These are phyloP conservation scores for Paramyrothecium sp. DNA, from an alignment of 2,329 filamentous ascomycete species.

Conservation along the genomic window DNA sequence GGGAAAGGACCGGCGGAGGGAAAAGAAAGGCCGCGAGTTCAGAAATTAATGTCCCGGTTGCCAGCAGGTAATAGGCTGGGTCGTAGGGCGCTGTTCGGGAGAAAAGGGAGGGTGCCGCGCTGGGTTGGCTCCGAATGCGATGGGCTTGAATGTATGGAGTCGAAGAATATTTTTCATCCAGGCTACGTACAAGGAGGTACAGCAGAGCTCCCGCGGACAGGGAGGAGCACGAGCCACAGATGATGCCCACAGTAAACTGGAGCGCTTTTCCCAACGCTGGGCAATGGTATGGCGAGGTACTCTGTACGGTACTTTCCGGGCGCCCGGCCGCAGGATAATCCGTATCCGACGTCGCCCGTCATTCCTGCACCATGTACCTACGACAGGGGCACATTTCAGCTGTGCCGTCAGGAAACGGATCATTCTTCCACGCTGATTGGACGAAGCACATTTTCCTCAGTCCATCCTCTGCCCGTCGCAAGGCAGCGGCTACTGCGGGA, in stretches of 20 bases:
- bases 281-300: no score
- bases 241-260: constrained; percentile 14
- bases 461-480: no score
- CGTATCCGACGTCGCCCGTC: no score
- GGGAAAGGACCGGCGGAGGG: constrained; percentile 15
- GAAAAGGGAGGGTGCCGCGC: not conserved
- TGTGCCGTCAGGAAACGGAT: no score
- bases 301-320: no score
- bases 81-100: constrained; percentile 3
- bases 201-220: constrained; percentile 19
- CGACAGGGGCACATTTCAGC: no score
- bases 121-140: not conserved
- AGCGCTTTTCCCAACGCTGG: no score
- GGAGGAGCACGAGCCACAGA: constrained; percentile 26
- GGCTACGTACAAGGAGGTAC: constrained; percentile 5
- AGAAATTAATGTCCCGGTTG: constrained; percentile 6
- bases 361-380: no score
- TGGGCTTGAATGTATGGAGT: constrained; percentile 3
- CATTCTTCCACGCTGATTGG: no score
- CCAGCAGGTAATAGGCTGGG: constrained; percentile 4
- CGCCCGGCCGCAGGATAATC: no score
- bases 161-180: constrained; percentile 35
- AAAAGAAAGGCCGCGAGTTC: constrained; percentile 12
- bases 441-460: no score
- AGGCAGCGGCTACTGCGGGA: no score